Percentiles rank a stretch among this genome's conserved stretches.
These are phyloP conservation scores for Nasturtium officinale DNA, from an alignment of 345 rosid genomes.

Conservation along the genomic window DNA sequence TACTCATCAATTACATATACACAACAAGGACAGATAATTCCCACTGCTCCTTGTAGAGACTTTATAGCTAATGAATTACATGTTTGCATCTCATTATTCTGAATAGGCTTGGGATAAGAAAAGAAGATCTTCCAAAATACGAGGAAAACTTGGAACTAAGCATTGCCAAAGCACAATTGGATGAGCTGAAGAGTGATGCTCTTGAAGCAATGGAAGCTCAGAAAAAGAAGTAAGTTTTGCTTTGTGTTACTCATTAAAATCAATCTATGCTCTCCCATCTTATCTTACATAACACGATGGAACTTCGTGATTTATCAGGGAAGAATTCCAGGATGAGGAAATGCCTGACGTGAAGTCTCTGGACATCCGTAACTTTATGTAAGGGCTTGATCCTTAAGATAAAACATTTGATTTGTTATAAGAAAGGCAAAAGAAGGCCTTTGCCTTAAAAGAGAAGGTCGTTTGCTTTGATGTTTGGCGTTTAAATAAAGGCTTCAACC, in stretches of 20 bases:
- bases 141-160: conserved; percentile 79
- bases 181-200: conserved; percentile 88
- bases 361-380: conserved; percentile 92
- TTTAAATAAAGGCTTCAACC: conserved; percentile 30
- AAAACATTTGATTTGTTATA: conserved; percentile 40
- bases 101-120: conserved; percentile 78
- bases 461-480: conserved; percentile 23
- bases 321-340: conserved; percentile 87
- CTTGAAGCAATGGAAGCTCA: conserved; percentile 94
- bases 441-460: conserved; percentile 19
- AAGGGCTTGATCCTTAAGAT: conserved; percentile 30
- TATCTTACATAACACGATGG: neutral
- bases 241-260: neutral
- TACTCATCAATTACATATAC: neutral
- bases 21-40: neutral
- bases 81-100: conserved; percentile 13
- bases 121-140: conserved; percentile 89
- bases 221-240: conserved; percentile 66
- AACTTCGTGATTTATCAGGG: conserved; percentile 52
- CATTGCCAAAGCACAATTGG: conserved; percentile 85
- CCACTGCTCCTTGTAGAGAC: neutral
- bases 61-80: conserved; percentile 5
- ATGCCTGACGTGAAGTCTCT: conserved; percentile 79
- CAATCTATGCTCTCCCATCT: neutral
- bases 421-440: conserved; percentile 27